These are phyloP conservation scores for Euptelea pleiosperma DNA, from an alignment of 164 flowering plant genomes.

Conservation along the genomic window DNA sequence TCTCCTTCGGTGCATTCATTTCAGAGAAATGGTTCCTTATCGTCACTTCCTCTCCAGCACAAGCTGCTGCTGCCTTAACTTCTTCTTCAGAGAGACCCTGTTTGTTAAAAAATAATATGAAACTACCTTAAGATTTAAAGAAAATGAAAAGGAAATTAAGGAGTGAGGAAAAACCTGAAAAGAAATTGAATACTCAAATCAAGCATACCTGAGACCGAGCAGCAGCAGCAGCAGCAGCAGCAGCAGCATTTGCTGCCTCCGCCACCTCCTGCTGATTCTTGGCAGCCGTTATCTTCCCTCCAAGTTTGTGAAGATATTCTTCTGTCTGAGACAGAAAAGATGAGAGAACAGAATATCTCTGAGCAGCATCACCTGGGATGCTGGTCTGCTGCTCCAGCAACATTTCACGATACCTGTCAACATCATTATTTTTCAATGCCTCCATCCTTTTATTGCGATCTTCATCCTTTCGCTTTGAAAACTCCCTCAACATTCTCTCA, in stretches of 20 bases:
- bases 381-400: slow-evolving; percentile 95
- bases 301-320: slow-evolving; percentile 90
- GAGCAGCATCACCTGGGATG: slow-evolving; percentile 89
- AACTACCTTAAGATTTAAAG: neutral
- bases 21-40: slow-evolving; percentile 90
- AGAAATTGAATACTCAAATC: neutral
- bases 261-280: slow-evolving; percentile 93
- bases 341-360: slow-evolving; percentile 89
- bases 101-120: slow-evolving; percentile 12
- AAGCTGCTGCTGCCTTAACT: slow-evolving; percentile 85
- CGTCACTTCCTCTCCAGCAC: slow-evolving; percentile 97
- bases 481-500: slow-evolving; percentile 93
- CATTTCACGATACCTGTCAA: slow-evolving; percentile 96
- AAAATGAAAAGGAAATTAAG: neutral
- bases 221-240: slow-evolving; percentile 82
- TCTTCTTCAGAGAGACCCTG: slow-evolving; percentile 99
- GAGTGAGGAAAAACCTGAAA: neutral
- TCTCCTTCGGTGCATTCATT: slow-evolving; percentile 97
- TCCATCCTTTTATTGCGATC: slow-evolving; percentile 94
- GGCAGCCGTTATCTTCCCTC: slow-evolving; percentile 88
- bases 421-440: slow-evolving; percentile 98
- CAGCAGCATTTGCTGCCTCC: slow-evolving; percentile 91
- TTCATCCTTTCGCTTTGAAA: slow-evolving; percentile 93
- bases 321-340: slow-evolving; percentile 95
- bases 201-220: slow-evolving; percentile 82